phyloP scores from a whole-genome alignment of 768 basidiomycete genomes.

The Dentipellis fragilis region DNA sequence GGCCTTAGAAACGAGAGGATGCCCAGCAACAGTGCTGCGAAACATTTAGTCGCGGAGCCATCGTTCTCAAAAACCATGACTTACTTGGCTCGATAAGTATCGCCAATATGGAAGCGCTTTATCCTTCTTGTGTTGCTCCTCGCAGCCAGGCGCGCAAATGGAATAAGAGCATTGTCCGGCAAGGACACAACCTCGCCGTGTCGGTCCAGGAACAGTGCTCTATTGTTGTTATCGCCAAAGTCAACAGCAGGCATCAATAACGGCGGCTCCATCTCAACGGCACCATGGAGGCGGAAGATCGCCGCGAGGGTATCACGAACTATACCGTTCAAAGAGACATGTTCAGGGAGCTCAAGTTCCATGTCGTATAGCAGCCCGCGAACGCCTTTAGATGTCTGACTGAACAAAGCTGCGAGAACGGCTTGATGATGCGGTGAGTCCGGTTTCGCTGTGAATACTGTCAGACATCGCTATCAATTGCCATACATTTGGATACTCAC shows the following conservation, averaged over 20 bases:
- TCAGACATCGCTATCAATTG: not conserved
- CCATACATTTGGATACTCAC: conserved; percentile 27
- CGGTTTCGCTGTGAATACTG: conserved; percentile 44
- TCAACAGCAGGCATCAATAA: conserved; percentile 68
- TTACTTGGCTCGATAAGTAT: conserved; percentile 63
- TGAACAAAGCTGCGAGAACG: conserved; percentile 71
- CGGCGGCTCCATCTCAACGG: conserved; percentile 79
- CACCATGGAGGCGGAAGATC: conserved; percentile 84
- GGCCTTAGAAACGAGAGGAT: conserved; percentile 63
- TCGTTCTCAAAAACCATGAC: conserved; percentile 8
- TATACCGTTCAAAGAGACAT: conserved; percentile 59
- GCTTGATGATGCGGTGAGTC: conserved; percentile 76
- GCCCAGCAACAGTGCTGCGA: conserved; percentile 52
- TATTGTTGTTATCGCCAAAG: conserved; percentile 49
- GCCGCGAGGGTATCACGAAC: conserved; percentile 68
- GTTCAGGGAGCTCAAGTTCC: conserved; percentile 57
- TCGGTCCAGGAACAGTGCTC: conserved; percentile 70
- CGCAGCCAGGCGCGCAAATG: conserved; percentile 80
- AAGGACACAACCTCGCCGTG: conserved; percentile 69
- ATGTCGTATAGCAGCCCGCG: conserved; percentile 69
- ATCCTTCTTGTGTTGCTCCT: conserved; percentile 55
- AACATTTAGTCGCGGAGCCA: conserved; percentile 1
- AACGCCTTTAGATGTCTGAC: conserved; percentile 52
- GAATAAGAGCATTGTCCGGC: conserved; percentile 61
- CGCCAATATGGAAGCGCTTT: conserved; percentile 74